Base-by-base conservation (phyloP, 306 rosid genomes). In the Vicia faba region DNA sequence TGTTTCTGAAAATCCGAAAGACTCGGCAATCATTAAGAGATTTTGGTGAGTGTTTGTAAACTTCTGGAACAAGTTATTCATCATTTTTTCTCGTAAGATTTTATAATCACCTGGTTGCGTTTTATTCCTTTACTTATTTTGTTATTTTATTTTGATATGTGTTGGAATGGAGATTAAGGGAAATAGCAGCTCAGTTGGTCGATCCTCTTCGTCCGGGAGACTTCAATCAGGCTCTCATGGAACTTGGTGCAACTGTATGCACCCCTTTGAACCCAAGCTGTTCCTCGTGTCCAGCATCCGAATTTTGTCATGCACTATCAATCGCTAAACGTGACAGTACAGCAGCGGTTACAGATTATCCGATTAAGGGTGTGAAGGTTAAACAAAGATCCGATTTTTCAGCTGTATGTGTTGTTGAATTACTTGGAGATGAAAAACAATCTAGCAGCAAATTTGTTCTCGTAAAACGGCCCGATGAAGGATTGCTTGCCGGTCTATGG, bases 401-500 rank as follows among this genome's bases (percentile, higher is more conserved):
- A 20, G 91, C 91, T 33, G 92, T 85, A 23, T 85, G 96, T 78
- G 98, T 89, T 58, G 87, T 92, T 74, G 95, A 92, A 77, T 76
- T 92, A 64, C 59, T 87, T 59, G 87, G 83, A 63, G 80, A 71
- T 51, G 78, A 79, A 68, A 74, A 63, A 29, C 78, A 56, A 28
- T 73, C 80, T 28, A 64, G 71, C 69, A 77, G 89, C 78, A 73
- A 63, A 67, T 89, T 89, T 77, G 79, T 92, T 83, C 86, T 92
- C 16, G 89, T 85, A 11, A 92, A 92, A 80, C 83, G 98, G 78
- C 95, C 96, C 1, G 79, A 84, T 18, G 92, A 87, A 72, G 98
- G 98, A 58, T 83, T 92, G 82, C 98, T 92, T 68, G 98, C 98
- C 28, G 96, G 96, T 69, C 92, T 87, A 8, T 89, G 98, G 98